A percentile compares a stretch with the other conserved stretches of the same genome.
Conservation (phyloP, 2,329 filamentous ascomycete species). For the Alternaria infectoria region DNA sequence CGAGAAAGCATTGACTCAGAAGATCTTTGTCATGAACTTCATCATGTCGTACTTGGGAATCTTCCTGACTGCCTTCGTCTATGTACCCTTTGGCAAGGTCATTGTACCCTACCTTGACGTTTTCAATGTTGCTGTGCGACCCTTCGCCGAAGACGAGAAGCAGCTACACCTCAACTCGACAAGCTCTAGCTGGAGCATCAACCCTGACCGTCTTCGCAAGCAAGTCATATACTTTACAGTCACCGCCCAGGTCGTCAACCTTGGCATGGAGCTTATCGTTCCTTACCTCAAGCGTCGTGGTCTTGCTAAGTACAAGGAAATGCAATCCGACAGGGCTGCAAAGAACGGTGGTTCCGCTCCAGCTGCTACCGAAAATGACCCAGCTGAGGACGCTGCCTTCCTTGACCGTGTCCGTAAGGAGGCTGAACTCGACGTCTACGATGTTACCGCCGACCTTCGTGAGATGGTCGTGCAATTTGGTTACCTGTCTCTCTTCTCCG, state of each 20-base stretch:
- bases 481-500: constrained; percentile 88
- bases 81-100: constrained; percentile 85
- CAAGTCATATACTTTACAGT: constrained; percentile 97
- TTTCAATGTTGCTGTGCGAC: constrained; percentile 75
- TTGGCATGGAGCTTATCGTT: constrained; percentile 82
- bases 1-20: constrained; percentile 82
- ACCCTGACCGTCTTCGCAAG: constrained; percentile 80
- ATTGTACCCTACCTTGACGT: constrained; percentile 87
- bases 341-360: constrained; percentile 62
- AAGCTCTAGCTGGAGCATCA: constrained; percentile 75
- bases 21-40: constrained; percentile 95
- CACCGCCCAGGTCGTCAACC: constrained; percentile 88
- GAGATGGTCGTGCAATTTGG: constrained; percentile 71
- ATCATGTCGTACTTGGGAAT: constrained; percentile 90
- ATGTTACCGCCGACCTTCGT: constrained; percentile 87
- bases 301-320: constrained; percentile 78
- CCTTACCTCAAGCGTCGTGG: constrained; percentile 83
- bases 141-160: constrained; percentile 77
- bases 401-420: constrained; percentile 82
- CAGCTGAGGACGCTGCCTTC: constrained; percentile 79
- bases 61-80: constrained; percentile 90
- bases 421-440: constrained; percentile 80
- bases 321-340: constrained; percentile 66
- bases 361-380: constrained; percentile 64
- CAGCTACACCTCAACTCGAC: constrained; percentile 59